phyloP scores from a whole-genome alignment of 345 rosid genomes.

The Citrus cavaleriei region DNA sequence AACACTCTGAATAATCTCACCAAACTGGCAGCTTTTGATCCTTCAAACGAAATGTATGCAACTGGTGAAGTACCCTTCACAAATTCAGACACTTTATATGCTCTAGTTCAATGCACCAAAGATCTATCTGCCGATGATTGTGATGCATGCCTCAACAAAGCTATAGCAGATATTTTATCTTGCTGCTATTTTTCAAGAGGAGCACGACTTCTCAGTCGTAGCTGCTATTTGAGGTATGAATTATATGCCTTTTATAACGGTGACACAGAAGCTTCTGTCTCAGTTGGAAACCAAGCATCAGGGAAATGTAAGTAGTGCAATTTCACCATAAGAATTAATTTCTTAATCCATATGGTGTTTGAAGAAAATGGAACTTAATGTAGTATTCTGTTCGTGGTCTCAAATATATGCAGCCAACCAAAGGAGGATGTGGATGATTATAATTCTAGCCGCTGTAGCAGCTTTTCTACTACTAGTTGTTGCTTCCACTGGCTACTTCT shows the following conservation, averaged over 20 bases:
- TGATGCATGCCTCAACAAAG: slow-evolving; percentile 28
- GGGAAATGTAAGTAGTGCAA: slow-evolving; percentile 16
- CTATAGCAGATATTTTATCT: slow-evolving; percentile 19
- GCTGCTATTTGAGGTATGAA: slow-evolving; percentile 45
- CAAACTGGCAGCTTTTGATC: slow-evolving; percentile 11
- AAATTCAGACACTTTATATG: slow-evolving; percentile 15
- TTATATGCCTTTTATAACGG: slow-evolving; percentile 32
- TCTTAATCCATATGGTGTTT: background rate
- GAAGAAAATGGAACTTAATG: background rate
- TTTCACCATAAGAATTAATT: background rate
- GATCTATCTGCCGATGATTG: slow-evolving; percentile 30
- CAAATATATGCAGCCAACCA: slow-evolving; percentile 11
- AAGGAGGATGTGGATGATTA: slow-evolving; percentile 13
- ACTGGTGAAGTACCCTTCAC: background rate
- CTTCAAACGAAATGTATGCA: slow-evolving; percentile 12
- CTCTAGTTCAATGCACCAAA: slow-evolving; percentile 32
- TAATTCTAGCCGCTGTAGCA: slow-evolving; percentile 7
- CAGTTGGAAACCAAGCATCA: background rate
- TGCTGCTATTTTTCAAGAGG: slow-evolving; percentile 28
- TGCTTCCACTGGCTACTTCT: slow-evolving; percentile 8
- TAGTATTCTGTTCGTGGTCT: background rate
- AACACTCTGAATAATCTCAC: slow-evolving; percentile 23
- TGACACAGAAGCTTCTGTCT: slow-evolving; percentile 4
- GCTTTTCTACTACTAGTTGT: slow-evolving; percentile 10
- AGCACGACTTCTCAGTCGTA: slow-evolving; percentile 32